These are phyloP conservation scores for Reutealis trisperma DNA, from an alignment of 345 rosid species.

Conservation along the genomic window DNA sequence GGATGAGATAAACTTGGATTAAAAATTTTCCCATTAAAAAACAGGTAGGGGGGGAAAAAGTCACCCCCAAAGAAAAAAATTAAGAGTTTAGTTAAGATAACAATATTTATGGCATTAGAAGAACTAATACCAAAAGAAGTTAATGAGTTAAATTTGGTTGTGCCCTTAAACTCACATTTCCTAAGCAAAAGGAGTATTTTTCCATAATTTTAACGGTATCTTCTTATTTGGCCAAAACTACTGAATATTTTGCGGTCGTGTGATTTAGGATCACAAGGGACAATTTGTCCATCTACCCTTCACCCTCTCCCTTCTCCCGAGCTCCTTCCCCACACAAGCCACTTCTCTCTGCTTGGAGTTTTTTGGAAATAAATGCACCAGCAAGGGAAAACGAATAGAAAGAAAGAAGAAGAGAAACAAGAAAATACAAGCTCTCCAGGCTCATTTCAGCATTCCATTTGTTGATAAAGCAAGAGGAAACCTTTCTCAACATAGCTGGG, in stretches of 20 bases:
- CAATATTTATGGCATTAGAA: slow-evolving; percentile 1
- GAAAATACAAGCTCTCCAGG: too few species aligned
- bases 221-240: neutral
- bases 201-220: neutral
- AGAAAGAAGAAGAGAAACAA: too few species aligned
- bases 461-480: too few species aligned
- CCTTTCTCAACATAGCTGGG: too few species aligned
- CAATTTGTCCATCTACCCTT: neutral
- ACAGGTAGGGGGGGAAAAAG: neutral
- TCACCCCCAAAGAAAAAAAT: neutral
- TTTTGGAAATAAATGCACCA: too few species aligned
- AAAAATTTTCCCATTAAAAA: neutral
- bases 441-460: too few species aligned
- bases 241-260: neutral
- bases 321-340: too few species aligned
- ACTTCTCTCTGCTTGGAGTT: too few species aligned
- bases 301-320: too few species aligned
- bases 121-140: neutral
- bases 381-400: too few species aligned
- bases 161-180: neutral
- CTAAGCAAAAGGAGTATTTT: neutral
- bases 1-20: neutral
- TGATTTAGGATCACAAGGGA: neutral
- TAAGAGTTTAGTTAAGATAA: neutral
- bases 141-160: neutral